Evolutionary conservation across 306 rosid genomes (phyloP).

Genomic region (Cicer arietinum): DNA sequence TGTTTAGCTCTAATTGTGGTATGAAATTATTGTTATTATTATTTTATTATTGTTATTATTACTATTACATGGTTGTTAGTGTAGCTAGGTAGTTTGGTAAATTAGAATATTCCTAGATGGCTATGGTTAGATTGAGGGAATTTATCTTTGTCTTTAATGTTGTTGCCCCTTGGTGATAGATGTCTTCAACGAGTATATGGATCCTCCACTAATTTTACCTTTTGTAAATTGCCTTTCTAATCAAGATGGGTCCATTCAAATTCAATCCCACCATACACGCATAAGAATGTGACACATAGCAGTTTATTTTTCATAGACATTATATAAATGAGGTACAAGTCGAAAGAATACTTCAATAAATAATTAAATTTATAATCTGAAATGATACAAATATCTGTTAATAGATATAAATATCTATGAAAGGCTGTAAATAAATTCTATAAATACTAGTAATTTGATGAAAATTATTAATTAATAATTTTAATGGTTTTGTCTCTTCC

Average conservation of each 20-base stretch:
- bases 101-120: constrained; percentile 47
- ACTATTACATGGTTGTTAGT: not conserved
- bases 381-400: too few relatives aligned
- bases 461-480: too few relatives aligned
- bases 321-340: not conserved
- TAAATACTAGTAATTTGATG: too few relatives aligned
- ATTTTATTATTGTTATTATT: not conserved
- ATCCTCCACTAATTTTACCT: constrained; percentile 56
- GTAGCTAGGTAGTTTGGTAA: constrained; percentile 36
- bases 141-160: constrained; percentile 13
- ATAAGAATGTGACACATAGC: constrained; percentile 44
- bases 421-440: too few relatives aligned
- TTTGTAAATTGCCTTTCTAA: constrained; percentile 55
- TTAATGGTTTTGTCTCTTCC: too few relatives aligned
- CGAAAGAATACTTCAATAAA: too few relatives aligned
- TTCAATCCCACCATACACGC: constrained; percentile 50
- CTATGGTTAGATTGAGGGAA: constrained; percentile 2
- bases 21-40: not conserved
- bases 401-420: too few relatives aligned
- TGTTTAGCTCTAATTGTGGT: constrained; percentile 5
- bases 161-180: constrained; percentile 40
- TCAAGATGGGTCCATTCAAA: constrained; percentile 52
- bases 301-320: constrained; percentile 7
- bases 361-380: too few relatives aligned
- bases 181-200: constrained; percentile 46